A percentile compares a stretch with the other conserved stretches of the same genome.
These are phyloP conservation scores for Rubus parviflorus DNA, from an alignment of 306 rosid species.

Conservation along the genomic window DNA sequence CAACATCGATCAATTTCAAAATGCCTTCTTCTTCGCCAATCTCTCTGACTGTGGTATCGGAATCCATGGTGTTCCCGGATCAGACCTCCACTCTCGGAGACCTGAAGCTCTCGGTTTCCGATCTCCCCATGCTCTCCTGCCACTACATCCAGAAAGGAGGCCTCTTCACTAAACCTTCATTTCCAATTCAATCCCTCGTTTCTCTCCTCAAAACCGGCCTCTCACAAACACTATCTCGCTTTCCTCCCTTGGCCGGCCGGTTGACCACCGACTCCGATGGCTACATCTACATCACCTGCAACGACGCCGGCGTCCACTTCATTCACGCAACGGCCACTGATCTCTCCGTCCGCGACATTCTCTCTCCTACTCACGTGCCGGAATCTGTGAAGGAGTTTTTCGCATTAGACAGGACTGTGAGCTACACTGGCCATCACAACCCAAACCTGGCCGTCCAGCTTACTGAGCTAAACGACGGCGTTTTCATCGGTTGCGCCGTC, in stretches of 20 bases:
- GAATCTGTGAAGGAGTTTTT: conserved; percentile 53
- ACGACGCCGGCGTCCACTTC: conserved; percentile 77
- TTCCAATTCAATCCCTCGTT: conserved; percentile 34
- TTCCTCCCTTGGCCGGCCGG: conserved; percentile 92
- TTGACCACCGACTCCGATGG: conserved; percentile 55
- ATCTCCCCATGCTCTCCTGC: conserved; percentile 88
- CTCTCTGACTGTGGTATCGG: conserved; percentile 41
- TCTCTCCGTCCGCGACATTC: conserved; percentile 35
- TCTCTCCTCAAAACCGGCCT: conserved; percentile 49
- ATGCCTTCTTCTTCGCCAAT: conserved; percentile 44
- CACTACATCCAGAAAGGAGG: conserved; percentile 93
- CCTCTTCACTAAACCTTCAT: conserved; percentile 62
- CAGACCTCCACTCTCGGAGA: conserved; percentile 43
- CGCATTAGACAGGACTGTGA: conserved; percentile 59
- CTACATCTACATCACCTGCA: conserved; percentile 57
- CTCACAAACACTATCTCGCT: conserved; percentile 60
- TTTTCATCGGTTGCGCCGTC: conserved; percentile 72
- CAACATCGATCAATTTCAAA: conserved; percentile 8
- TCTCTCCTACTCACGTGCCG: conserved; percentile 46
- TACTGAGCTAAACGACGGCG: conserved; percentile 69
- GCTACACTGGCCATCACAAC: conserved; percentile 62
- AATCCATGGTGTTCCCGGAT: conserved; percentile 62
- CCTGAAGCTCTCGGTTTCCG: conserved; percentile 86
- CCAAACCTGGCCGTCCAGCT: conserved; percentile 75
- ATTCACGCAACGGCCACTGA: conserved; percentile 43